Percentiles rank a stretch among this genome's conserved stretches.
Conservation (phyloP, 139 green algal genomes). For the Coelastrella sp. region DNA sequence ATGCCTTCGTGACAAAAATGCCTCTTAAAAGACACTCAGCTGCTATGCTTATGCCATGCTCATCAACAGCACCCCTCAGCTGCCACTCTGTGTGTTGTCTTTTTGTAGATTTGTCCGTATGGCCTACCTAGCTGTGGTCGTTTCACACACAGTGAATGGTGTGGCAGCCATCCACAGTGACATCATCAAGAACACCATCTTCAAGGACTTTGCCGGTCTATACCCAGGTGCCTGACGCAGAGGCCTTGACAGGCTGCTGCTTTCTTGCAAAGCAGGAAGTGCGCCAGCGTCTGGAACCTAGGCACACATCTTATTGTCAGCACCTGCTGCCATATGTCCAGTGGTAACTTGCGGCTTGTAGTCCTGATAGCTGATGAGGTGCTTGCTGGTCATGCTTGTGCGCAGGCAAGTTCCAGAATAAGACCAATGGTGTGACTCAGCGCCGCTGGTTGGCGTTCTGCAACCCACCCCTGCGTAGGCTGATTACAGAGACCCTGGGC, state of each 20-base stretch:
- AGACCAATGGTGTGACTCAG: constrained; percentile 50
- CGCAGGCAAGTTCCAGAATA: constrained; percentile 54
- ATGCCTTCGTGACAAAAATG: too few species aligned
- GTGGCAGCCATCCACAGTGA: constrained; percentile 97
- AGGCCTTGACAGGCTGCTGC: neutral
- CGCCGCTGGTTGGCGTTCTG: constrained; percentile 53
- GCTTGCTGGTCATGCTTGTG: neutral
- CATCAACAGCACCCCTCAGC: neutral
- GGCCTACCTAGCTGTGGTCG: constrained; percentile 95
- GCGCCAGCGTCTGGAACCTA: too few species aligned
- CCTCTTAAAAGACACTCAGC: neutral
- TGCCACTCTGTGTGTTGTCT: neutral
- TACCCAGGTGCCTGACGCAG: constrained; percentile 41
- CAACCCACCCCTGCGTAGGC: constrained; percentile 37
- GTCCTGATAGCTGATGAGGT: neutral
- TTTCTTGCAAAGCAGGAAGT: neutral
- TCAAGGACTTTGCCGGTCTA: constrained; percentile 80
- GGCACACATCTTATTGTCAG: too few species aligned
- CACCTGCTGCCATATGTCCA: too few species aligned
- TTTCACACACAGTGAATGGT: constrained; percentile 91
- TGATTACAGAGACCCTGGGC: constrained; percentile 47
- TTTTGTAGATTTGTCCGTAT: constrained; percentile 91
- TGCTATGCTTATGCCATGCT: neutral
- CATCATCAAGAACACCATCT: constrained; percentile 91
- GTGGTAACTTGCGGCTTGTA: neutral